These are phyloP conservation scores for Trametes villosa DNA, from an alignment of 768 basidiomycete species.

Conservation along the genomic window DNA sequence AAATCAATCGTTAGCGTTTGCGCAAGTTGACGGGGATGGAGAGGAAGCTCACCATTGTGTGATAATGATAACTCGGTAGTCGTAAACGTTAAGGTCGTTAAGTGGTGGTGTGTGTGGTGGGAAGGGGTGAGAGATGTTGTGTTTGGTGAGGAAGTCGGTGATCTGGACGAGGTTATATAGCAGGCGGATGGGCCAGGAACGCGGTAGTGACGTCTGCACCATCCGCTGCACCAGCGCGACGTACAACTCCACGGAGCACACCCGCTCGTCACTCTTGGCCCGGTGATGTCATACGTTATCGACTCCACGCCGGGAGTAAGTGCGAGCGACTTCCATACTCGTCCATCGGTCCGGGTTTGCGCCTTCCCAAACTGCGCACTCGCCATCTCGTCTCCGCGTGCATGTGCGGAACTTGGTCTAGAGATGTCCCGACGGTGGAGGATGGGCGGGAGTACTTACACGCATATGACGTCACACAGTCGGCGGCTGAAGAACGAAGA, in stretches of 20 bases:
- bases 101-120: too few relatives aligned
- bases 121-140: background rate
- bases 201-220: background rate
- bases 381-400: too few relatives aligned
- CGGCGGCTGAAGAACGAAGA: too few relatives aligned
- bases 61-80: background rate
- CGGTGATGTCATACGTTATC: slow-evolving; percentile 6
- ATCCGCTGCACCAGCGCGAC: background rate
- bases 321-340: background rate
- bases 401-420: too few relatives aligned
- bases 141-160: background rate
- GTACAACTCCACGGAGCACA: background rate
- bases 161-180: background rate
- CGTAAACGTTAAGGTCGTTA: background rate
- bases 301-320: slow-evolving; percentile 1
- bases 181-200: too few relatives aligned
- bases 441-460: too few relatives aligned
- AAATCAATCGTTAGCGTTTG: background rate
- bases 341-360: too few relatives aligned
- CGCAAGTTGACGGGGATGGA: background rate
- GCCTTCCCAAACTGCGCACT: too few relatives aligned
- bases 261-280: background rate
- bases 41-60: background rate
- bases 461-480: too few relatives aligned
- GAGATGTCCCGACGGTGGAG: too few relatives aligned